Base-by-base conservation (phyloP, 2,329 filamentous ascomycete species). In the Botrytis aclada region DNA sequence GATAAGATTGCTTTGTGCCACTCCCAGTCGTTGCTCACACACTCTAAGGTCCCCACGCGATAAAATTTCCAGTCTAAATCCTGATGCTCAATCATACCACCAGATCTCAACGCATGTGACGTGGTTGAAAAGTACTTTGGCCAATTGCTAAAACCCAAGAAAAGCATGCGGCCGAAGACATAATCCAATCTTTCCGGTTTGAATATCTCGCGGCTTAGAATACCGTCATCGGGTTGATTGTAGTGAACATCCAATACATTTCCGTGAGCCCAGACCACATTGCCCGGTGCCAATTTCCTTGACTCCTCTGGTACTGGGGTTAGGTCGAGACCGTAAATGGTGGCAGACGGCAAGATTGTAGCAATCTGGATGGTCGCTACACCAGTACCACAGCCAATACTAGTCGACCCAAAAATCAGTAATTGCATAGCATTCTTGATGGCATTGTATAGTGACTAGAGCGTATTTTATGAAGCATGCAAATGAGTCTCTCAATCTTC, bases 51-150 rank as follows among this genome's bases (percentile, higher is more conserved):
- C 22, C 62, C 70, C 43, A n/a, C 70, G 20, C 70, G 62, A 34
- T 72, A 72, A 29, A 72, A 72, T 39, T 72, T 67, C 70, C 62
- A 72, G 20, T 72, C 70, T n/a, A 72, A 37, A 45, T 72, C 70
- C 51, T 72, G 62, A n/a, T 72, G 70, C n/a, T 72, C 70, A 47
- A 72, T 72, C 9, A 60, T 66, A 4, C 39, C 70, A 47, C 70
- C 62, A 39, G 70, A 72, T 9, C 25, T 66, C 47, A 72, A 47
- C 2, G 61, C 47, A 18, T 72, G 16, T 34, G 62, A 58, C 22
- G 51, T 58, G 22, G 34, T 67, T n/a, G 51, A 72, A 51, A 67
- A 72, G 32, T 72, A 72, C 22, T 37, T 41, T 20, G 62, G 29
- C 70, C 70, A 72, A 8, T 72, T 43, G 16, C 32, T 72, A 18